These are phyloP conservation scores for Phytophthora tubulina DNA, from an alignment of 352 stramenopile genomes.

Conservation along the genomic window DNA sequence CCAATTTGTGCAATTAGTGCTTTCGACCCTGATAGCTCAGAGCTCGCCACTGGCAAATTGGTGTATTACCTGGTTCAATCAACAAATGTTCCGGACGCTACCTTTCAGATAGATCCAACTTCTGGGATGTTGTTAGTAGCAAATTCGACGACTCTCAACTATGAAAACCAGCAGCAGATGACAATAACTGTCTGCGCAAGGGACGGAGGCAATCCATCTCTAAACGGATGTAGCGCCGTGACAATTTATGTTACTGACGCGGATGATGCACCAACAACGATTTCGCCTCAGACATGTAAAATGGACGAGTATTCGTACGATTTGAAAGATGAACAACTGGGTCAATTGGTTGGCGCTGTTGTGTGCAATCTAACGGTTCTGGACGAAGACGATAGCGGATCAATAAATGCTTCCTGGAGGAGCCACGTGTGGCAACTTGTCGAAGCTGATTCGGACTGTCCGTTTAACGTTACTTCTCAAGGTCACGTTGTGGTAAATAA, in stretches of 20 bases:
- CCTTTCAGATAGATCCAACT: slow-evolving; percentile 29
- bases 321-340: slow-evolving; percentile 25
- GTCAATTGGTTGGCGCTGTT: slow-evolving; percentile 10
- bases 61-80: slow-evolving; percentile 17
- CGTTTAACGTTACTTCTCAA: slow-evolving; percentile 25
- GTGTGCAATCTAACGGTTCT: slow-evolving; percentile 32
- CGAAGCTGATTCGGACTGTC: slow-evolving; percentile 8
- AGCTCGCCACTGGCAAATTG: slow-evolving; percentile 12
- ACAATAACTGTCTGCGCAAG: slow-evolving; percentile 19
- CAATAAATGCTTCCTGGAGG: slow-evolving; percentile 25
- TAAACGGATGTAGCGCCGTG: slow-evolving; percentile 17
- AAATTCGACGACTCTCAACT: slow-evolving; percentile 32
- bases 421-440: slow-evolving; percentile 30
- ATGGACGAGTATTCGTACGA: slow-evolving; percentile 34
- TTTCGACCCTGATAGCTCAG: slow-evolving; percentile 29
- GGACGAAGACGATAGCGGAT: slow-evolving; percentile 27
- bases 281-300: slow-evolving; percentile 24
- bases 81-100: not conserved
- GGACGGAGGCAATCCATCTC: slow-evolving; percentile 28
- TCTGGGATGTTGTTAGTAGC: slow-evolving; percentile 24
- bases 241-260: slow-evolving; percentile 25
- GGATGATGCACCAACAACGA: slow-evolving; percentile 33
- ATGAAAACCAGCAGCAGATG: slow-evolving; percentile 13
- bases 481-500: slow-evolving; percentile 28
- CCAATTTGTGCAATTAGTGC: slow-evolving; percentile 25